phyloP scores from a whole-genome alignment of 108 stramenopile genomes.

The Conticribra weissflogii region DNA sequence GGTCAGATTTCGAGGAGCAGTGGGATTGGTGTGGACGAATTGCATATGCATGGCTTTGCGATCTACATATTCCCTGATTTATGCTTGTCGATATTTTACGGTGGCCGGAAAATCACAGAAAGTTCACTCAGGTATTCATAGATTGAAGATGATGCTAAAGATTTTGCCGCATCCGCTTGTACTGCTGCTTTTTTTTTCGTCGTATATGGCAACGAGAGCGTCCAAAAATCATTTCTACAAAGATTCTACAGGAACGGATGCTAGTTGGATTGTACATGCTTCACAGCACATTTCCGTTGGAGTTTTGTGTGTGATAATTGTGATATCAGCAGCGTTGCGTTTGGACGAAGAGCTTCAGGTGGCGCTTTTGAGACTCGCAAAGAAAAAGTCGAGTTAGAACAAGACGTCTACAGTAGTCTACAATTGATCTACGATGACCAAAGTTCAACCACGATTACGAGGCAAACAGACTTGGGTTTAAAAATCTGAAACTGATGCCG shows the following conservation, averaged over 20 bases:
- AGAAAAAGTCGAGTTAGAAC: no score
- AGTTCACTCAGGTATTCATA: background rate
- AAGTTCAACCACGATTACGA: no score
- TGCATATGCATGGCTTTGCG: slow-evolving; percentile 77
- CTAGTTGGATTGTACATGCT: slow-evolving; percentile 61
- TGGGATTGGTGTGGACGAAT: slow-evolving; percentile 81
- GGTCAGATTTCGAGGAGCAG: slow-evolving; percentile 58
- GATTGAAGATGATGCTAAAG: slow-evolving; percentile 23
- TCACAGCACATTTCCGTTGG: slow-evolving; percentile 61
- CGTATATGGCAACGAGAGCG: slow-evolving; percentile 46
- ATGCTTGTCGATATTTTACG: slow-evolving; percentile 68
- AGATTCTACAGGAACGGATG: slow-evolving; percentile 27
- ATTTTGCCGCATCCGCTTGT: slow-evolving; percentile 68
- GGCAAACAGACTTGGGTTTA: no score
- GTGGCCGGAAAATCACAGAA: slow-evolving; percentile 2
- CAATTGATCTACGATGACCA: no score
- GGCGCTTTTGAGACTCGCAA: no score
- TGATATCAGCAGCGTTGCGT: no score
- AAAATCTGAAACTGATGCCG: no score
- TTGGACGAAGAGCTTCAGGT: no score
- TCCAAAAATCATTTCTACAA: slow-evolving; percentile 28
- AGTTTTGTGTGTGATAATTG: slow-evolving; percentile 44
- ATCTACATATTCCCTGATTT: slow-evolving; percentile 66
- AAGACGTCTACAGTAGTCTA: no score
- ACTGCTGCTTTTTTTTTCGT: slow-evolving; percentile 47